Base-by-base conservation (phyloP, 768 basidiomycete species). In the Hygrocybe punicea region DNA sequence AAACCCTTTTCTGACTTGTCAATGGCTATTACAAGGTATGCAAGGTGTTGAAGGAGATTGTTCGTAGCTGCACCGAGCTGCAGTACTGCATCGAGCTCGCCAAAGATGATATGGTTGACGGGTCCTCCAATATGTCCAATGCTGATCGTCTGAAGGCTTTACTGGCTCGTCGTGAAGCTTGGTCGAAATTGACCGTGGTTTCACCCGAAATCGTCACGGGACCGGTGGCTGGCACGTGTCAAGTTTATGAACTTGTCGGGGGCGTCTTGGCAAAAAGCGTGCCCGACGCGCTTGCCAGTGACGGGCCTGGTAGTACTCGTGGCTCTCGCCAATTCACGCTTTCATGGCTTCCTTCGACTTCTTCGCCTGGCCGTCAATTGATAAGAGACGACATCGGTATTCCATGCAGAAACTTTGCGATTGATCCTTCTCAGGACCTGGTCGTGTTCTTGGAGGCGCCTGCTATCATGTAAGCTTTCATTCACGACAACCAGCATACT, bases 351-450 rank as follows among this genome's bases (percentile, higher is more conserved):
- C 65, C 75, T 47, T 56, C 70, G 17, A 48, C 48, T 2, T 23
- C 2, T 21, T 11, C 8, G 21, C 21, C 13, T 13, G 48, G 48
- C 47, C 55, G 21, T 53, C 56, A 10, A 61, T 62, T 8, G 55
- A 63, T 14, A 50, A 67, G 1, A 19, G 67, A 13, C 60, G 62
- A 46, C 62, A 69, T 53, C 52, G 72, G 14, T 57, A 45, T 82
- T 7, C 57, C 66, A 8, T 72, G 76, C 37, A 73, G 80, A 44
- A 84, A 86, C 62, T 84, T 86, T 58, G 83, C 82, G 0, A 79
- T 86, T n/a, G 85, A 86, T 61, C 84, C 85, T 1, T 77, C 81
- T 4, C 85, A 86, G 65, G 83, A 86, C 60, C 62, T 86, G 46
- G 70, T 85, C 34, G 75, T 79, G 7, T 64, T 81, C 14, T 66